Percentiles rank a stretch among this genome's conserved stretches.
These are phyloP conservation scores for Stagonosporopsis cucurbitacearum DNA, from an alignment of 2,329 filamentous ascomycete species.

Conservation along the genomic window DNA sequence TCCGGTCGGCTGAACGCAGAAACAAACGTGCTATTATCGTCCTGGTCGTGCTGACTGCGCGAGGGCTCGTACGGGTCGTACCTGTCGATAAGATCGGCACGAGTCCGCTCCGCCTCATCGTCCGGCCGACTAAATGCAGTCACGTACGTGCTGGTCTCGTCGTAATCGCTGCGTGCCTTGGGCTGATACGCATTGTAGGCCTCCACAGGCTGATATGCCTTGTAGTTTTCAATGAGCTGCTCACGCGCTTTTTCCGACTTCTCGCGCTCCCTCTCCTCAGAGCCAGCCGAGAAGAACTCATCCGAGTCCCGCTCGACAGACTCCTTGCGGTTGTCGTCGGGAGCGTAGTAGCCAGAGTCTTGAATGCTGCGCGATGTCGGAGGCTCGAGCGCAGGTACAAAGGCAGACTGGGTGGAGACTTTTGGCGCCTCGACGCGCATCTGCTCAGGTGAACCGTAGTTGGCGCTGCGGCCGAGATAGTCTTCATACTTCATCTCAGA, in stretches of 20 bases:
- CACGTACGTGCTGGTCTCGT: slow-evolving; percentile 19
- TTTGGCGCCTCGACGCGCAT: slow-evolving; percentile 26
- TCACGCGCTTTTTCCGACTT: slow-evolving; percentile 26
- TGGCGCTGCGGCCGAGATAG: slow-evolving; percentile 42
- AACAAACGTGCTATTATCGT: slow-evolving; percentile 19
- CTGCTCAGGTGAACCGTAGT: slow-evolving; percentile 19
- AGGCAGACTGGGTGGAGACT: slow-evolving; percentile 20
- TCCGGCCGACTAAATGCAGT: slow-evolving; percentile 16
- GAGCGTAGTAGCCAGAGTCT: slow-evolving; percentile 45
- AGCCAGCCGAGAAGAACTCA: slow-evolving; percentile 44
- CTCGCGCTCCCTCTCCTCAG: slow-evolving; percentile 38
- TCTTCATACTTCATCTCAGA: slow-evolving; percentile 55
- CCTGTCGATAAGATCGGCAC: slow-evolving; percentile 18
- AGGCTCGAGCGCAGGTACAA: slow-evolving; percentile 23
- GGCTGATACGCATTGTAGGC: slow-evolving; percentile 26
- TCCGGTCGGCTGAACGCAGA: slow-evolving; percentile 23
- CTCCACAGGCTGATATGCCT: slow-evolving; percentile 25
- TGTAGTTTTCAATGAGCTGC: slow-evolving; percentile 21
- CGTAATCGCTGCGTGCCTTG: slow-evolving; percentile 21
- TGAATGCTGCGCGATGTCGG: slow-evolving; percentile 27
- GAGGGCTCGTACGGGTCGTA: slow-evolving; percentile 10
- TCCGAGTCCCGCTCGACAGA: slow-evolving; percentile 41
- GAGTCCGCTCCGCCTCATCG: slow-evolving; percentile 5
- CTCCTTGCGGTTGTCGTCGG: slow-evolving; percentile 33
- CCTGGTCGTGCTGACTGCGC: slow-evolving; percentile 20